Evolutionary conservation across 768 basidiomycete species (phyloP).

Genomic region (Clavulina sp.): DNA sequence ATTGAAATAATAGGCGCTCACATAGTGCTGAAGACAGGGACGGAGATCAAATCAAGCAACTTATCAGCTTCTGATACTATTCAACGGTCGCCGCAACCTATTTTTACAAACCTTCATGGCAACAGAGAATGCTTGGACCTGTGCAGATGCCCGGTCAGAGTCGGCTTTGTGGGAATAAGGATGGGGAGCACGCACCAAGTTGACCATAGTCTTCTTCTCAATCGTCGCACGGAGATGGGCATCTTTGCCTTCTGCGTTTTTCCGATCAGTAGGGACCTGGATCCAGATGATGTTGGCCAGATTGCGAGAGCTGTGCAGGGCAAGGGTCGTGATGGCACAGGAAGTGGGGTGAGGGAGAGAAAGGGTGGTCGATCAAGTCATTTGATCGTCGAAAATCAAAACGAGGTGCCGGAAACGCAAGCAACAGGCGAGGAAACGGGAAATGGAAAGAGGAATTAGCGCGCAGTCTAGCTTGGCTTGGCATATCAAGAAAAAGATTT

Average conservation of each 20-base stretch:
- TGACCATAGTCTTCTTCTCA: conserved; percentile 9
- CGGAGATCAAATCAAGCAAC: too few species aligned
- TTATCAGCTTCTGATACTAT: too few species aligned
- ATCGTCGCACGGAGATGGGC: conserved; percentile 3
- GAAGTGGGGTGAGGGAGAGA: background rate
- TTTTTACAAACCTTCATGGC: background rate
- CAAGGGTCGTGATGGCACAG: background rate
- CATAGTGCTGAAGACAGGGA: conserved; percentile 28
- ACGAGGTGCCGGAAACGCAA: background rate
- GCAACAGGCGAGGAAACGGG: background rate
- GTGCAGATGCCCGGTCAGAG: too few species aligned
- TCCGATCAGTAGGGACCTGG: conserved; percentile 5
- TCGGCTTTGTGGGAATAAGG: too few species aligned
- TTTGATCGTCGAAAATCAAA: too few species aligned
- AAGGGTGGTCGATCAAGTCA: too few species aligned
- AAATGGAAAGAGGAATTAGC: background rate
- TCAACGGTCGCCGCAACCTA: too few species aligned
- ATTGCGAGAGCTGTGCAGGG: background rate
- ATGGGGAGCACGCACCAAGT: conserved; percentile 8
- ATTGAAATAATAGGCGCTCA: background rate
- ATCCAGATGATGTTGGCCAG: conserved; percentile 7
- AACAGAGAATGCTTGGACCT: background rate
- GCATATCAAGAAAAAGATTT: background rate
- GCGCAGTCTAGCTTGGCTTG: background rate
- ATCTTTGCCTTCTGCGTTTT: background rate